Base-by-base conservation (phyloP, 768 basidiomycete genomes). In the Lactarius sp. region DNA sequence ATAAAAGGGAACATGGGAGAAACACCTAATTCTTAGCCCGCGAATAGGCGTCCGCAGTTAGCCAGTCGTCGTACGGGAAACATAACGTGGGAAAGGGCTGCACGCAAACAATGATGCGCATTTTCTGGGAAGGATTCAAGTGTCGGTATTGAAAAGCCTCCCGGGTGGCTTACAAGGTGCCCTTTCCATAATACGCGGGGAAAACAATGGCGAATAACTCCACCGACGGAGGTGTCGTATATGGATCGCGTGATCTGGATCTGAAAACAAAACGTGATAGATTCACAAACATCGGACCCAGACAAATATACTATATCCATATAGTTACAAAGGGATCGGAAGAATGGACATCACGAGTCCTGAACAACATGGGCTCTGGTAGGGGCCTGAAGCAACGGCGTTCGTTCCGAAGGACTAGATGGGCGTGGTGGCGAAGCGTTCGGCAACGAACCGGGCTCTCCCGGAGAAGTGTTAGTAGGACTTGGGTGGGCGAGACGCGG, bases 401-500 rank as follows among this genome's bases (percentile, higher is more conserved):
- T 65, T 55, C 54, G 54, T 27, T 65, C 64, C 1, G 64, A 60
- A 33, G 64, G 64, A 27, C 41, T 50, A 22, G 59, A 60, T 33
- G 64, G 8, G 18, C 41, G 66, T 56, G 42, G 60, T 54, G 47
- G 14, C 12, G 56, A 56, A 55, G 56, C 46, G 46, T 47, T 36
- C 27, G 47, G 13, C 4, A 57, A 42, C 36, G 57, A 37, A 55
- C 16, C 36, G 44, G 41, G 34, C 34, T 13, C 44, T 42, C 20
- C 57, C 34, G 56, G 5, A 18, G 42, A 20, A 34, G 37, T 20
- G 37, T 27, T 39, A 33, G 36, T 44, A 31, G 52, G 60, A 31
- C 56, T 39, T 14, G 58, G 55, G n/a, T 64, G 70, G 69, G 61
- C 67, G 41, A 70, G 69, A 6, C 71, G 70, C 65, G 73, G 75